phyloP scores from a whole-genome alignment of 768 basidiomycete genomes.

The Clathrus columnatus region DNA sequence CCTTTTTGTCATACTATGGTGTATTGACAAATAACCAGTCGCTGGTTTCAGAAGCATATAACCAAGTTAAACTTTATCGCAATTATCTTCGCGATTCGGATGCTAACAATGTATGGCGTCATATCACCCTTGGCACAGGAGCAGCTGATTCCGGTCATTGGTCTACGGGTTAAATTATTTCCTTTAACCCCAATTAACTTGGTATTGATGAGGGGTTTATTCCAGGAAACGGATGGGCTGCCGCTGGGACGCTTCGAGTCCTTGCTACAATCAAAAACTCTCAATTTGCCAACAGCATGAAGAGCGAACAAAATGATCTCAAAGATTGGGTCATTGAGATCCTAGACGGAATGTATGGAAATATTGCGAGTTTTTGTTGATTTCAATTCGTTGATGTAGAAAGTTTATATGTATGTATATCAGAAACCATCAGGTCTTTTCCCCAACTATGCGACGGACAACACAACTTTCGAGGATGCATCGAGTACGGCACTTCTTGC shows the following conservation, averaged over 20 bases:
- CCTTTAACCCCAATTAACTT: too few relatives aligned
- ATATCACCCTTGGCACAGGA: constrained; percentile 52
- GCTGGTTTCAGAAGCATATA: constrained; percentile 55
- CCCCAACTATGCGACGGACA: constrained; percentile 61
- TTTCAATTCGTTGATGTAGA: constrained; percentile 8
- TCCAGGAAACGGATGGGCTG: constrained; percentile 82
- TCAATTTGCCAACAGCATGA: constrained; percentile 38
- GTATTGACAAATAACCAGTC: constrained; percentile 47
- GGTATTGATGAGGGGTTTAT: neutral
- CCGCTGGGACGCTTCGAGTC: constrained; percentile 79
- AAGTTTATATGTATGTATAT: neutral
- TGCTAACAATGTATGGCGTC: constrained; percentile 61
- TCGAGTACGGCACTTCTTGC: constrained; percentile 70
- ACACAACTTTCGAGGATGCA: constrained; percentile 59
- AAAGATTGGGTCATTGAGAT: constrained; percentile 63
- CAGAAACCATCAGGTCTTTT: constrained; percentile 45
- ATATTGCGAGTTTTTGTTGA: constrained; percentile 35
- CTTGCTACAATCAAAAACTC: constrained; percentile 64
- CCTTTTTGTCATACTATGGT: constrained; percentile 82
- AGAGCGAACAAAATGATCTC: constrained; percentile 48
- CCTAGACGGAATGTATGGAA: constrained; percentile 56
- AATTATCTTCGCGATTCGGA: constrained; percentile 46
- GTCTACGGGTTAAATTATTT: constrained; percentile 53
- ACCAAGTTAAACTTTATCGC: constrained; percentile 66
- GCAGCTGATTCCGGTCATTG: constrained; percentile 62